Base-by-base conservation (phyloP, 2,329 filamentous ascomycete species). In the Coniochaeta prunicola region DNA sequence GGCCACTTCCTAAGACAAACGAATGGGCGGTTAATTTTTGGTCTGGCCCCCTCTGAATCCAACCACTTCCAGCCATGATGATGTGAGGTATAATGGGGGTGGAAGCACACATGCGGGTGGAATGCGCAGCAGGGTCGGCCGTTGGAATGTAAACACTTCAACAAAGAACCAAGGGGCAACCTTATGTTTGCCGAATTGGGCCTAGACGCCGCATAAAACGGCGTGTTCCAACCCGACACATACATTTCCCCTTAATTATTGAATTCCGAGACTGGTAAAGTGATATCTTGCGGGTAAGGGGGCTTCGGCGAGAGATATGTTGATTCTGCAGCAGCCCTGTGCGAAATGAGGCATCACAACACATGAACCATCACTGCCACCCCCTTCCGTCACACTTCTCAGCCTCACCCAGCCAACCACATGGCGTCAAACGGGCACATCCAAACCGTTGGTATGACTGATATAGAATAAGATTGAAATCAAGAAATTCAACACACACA, bases 121-220 rank as follows among this genome's bases (percentile, higher is more conserved):
- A 65, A 65, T 66, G 64, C 57, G 55, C 30, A 21, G 53, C 21
- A 53, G 45, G 40, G 58, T 53, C 54, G n/a, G 53, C 64, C 30
- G 42, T 58, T 66, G 64, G 64, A 66, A 66, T 66, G 64, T 57
- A 42, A 59, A 62, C 61, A 36, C 61, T 60, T 60, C 53, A 66
- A 73, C 70, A 73, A 74, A 73, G 70, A 70, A 55, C 28, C 17
- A 50, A 26, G n/a, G n/a, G 30, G 21, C 30, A 55, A n/a, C 53
- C 21, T 69, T 68, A 71, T 73, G 69, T 71, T 68, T 64, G 64
- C 70, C 67, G 67, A 71, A 72, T 66, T 62, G 63, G 65, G 66
- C 53, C 60, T 63, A 67, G 66, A 55, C 31, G 15, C 31, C 33
- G 28, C 53, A 36, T 36, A 33, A 55, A 55, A 55, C 53, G 53